Evolutionary conservation across 805 yeast species (phyloP).

Genomic region (Barnettozyma botsteinii): DNA sequence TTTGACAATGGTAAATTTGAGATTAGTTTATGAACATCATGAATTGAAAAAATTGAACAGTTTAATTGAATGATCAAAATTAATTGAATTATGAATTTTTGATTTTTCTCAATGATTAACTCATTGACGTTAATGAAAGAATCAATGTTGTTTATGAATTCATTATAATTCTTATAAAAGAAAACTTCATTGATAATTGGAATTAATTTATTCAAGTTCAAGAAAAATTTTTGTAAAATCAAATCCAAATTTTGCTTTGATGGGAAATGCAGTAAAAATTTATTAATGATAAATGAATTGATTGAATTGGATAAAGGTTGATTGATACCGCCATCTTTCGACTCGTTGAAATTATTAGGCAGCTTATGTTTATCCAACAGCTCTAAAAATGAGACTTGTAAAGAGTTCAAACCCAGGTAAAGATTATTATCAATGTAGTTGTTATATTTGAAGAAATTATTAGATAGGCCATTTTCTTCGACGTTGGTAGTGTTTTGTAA

Average conservation of each 20-base stretch:
- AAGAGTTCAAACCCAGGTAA: constrained; percentile 23
- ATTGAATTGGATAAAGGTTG: constrained; percentile 22
- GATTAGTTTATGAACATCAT: constrained; percentile 24
- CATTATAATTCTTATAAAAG: constrained; percentile 21
- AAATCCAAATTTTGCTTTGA: constrained; percentile 24
- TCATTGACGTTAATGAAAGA: constrained; percentile 4
- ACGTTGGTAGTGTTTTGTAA: constrained; percentile 10
- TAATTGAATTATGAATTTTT: constrained; percentile 33
- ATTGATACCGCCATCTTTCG: constrained; percentile 20
- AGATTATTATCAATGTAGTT: constrained; percentile 20
- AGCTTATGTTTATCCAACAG: constrained; percentile 12
- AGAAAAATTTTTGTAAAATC: constrained; percentile 23
- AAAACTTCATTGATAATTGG: constrained; percentile 24
- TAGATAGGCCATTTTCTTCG: constrained; percentile 10
- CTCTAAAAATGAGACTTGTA: constrained; percentile 19
- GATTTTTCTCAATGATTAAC: constrained; percentile 4
- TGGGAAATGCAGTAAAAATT: constrained; percentile 24
- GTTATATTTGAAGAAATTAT: constrained; percentile 23
- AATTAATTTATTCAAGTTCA: constrained; percentile 19
- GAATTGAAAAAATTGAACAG: constrained; percentile 25
- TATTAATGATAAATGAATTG: constrained; percentile 13
- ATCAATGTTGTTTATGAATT: constrained; percentile 13
- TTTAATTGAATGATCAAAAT: constrained; percentile 34
- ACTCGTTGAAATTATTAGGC: constrained; percentile 24
- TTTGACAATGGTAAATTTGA: constrained; percentile 16